Percentiles rank a stretch among this genome's conserved stretches.
Conservation (phyloP, 2,329 filamentous ascomycete species). For the Exophiala oligosperma region DNA sequence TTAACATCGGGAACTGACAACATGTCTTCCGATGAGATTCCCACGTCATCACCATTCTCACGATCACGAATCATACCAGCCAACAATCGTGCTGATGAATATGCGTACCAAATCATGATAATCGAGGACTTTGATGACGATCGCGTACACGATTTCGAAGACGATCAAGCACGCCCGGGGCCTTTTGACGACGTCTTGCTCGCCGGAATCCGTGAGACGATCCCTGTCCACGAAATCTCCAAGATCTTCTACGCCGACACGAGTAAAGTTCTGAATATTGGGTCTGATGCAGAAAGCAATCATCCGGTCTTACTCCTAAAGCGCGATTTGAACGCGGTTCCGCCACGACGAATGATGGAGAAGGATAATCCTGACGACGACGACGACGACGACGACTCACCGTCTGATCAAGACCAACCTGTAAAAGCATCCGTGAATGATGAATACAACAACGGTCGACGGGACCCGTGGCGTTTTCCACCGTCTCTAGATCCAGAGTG, state of each 20-base stretch:
- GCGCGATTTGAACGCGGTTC: slow-evolving; percentile 64
- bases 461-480: slow-evolving; percentile 62
- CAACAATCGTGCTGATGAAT: slow-evolving; percentile 59
- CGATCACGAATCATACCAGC: slow-evolving; percentile 34
- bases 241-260: slow-evolving; percentile 95
- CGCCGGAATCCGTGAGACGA: slow-evolving; percentile 65
- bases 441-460: slow-evolving; percentile 28
- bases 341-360: slow-evolving; percentile 60
- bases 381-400: slow-evolving; percentile 30
- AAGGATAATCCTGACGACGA: slow-evolving; percentile 36
- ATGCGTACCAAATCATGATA: slow-evolving; percentile 77
- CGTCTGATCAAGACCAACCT: slow-evolving; percentile 31
- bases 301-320: slow-evolving; percentile 75
- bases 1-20: slow-evolving; percentile 33
- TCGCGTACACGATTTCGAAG: slow-evolving; percentile 66
- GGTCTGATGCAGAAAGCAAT: slow-evolving; percentile 65
- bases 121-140: slow-evolving; percentile 79
- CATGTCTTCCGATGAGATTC: slow-evolving; percentile 34
- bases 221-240: slow-evolving; percentile 73
- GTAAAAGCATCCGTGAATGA: slow-evolving; percentile 15
- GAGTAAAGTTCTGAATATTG: slow-evolving; percentile 84
- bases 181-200: slow-evolving; percentile 60
- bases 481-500: slow-evolving; percentile 81
- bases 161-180: slow-evolving; percentile 56
- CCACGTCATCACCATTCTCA: slow-evolving; percentile 7